Base-by-base conservation (phyloP, 257 asterid species). In the Forsythia viridissima region DNA sequence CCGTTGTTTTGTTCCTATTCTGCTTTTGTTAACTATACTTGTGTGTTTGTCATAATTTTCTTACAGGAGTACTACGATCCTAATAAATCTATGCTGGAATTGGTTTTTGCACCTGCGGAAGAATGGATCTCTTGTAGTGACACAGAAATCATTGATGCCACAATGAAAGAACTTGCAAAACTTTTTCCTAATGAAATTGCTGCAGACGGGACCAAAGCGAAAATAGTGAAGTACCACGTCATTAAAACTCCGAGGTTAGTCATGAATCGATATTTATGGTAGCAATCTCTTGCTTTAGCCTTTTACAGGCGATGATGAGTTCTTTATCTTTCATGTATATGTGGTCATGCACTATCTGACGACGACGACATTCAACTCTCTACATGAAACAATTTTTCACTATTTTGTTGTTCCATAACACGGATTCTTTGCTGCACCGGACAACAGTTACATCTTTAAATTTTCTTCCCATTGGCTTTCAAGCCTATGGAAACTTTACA, bases 51-150 rank as follows among this genome's bases (percentile, higher is more conserved):
- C 66, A 11, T 30, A 63, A 63, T 30, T 55, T 71, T 38, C 41
- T 3, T 87, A 85, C 91, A 96, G 99, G 99, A 96, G 84, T 93
- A 96, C 81, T 93, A 92, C 79, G 65, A 82, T 72, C 99, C 99
- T 41, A 89, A 93, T 74, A 77, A 85, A 81, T 93, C 99, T 21
- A 95, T 95, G 99, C 70, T 95, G 91, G 98, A 95, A 91, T 82
- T 95, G 86, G 99, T 95, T 66, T 95, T 94, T 55, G 98, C 99
- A 10, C 99, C 99, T 5, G 98, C 98, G 8, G 97, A 96, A 85
- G 99, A 93, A 84, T 96, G 99, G 98, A 86, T 96, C 79, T 92
- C 97, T 4, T 48, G 92, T 7, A 92, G 97, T 42, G 88, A 96
- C 67, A 89, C 91, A 65, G 99, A 96, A 74, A 96, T 96, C 73